phyloP scores from a whole-genome alignment of 768 basidiomycete species.

The Amanita pseudoporphyria region DNA sequence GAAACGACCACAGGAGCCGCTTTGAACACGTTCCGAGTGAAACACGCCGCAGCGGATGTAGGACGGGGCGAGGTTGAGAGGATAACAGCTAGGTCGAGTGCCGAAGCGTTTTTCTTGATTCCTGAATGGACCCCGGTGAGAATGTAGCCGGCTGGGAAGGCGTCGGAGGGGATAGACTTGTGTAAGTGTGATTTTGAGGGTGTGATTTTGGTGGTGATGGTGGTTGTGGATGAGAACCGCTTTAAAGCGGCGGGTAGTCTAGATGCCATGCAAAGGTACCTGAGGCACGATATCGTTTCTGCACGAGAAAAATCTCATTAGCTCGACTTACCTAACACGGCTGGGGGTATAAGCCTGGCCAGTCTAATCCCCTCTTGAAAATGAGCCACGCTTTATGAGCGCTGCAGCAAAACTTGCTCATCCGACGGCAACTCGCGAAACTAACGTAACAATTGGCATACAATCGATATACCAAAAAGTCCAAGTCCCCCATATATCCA shows the following conservation, averaged over 20 bases:
- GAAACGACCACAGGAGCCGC: conserved; percentile 92
- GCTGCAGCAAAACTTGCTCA: neutral
- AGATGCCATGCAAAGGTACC: neutral
- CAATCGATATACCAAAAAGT: no score
- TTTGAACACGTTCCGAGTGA: conserved; percentile 94
- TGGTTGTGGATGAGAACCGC: conserved; percentile 24
- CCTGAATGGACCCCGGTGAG: conserved; percentile 75
- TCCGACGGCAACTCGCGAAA: neutral
- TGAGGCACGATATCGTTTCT: no score
- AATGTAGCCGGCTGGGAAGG: conserved; percentile 70
- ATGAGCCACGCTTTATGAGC: neutral
- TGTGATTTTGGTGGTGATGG: conserved; percentile 39
- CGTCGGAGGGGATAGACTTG: conserved; percentile 37
- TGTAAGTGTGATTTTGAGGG: conserved; percentile 62
- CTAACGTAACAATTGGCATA: neutral
- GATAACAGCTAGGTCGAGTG: conserved; percentile 75
- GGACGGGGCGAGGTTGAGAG: conserved; percentile 67
- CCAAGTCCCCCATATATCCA: no score
- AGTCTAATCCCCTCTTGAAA: no score
- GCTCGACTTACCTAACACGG: no score
- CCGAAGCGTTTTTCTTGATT: conserved; percentile 61
- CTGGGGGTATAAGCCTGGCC: no score
- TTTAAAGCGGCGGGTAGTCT: conserved; percentile 18
- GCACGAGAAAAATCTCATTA: no score
- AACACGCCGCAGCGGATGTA: conserved; percentile 83